Percentiles rank a stretch among this genome's conserved stretches.
Conservation (phyloP, 306 rosid genomes). For the Lagenaria siceraria region DNA sequence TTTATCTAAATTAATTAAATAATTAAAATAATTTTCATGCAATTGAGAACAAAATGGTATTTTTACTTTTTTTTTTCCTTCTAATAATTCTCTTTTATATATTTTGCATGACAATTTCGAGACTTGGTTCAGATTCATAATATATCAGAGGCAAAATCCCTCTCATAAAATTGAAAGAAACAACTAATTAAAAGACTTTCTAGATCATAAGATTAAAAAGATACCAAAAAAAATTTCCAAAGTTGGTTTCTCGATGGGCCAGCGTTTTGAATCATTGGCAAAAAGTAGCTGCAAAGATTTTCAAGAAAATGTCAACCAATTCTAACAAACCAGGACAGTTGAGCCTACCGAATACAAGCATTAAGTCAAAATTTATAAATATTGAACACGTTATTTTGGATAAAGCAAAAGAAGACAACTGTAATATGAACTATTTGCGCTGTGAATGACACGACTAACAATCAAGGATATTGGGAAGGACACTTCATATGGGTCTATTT, state of each 20-base stretch:
- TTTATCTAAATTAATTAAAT: too few species aligned
- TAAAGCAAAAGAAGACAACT: constrained; percentile 25
- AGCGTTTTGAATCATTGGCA: constrained; percentile 20
- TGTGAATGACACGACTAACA: background rate
- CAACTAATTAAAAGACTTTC: background rate
- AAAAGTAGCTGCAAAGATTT: constrained; percentile 15
- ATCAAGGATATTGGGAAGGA: background rate
- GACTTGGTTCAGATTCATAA: too few species aligned
- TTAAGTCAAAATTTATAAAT: constrained; percentile 34
- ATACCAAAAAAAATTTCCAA: background rate
- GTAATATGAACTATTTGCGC: constrained; percentile 18
- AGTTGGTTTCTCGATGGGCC: constrained; percentile 23
- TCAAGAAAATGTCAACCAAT: constrained; percentile 32
- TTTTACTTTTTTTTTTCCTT: too few species aligned
- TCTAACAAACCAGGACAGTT: constrained; percentile 40
- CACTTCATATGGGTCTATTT: background rate
- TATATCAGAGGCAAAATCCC: too few species aligned
- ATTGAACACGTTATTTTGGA: constrained; percentile 6
- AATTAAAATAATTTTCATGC: too few species aligned
- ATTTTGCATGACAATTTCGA: too few species aligned
- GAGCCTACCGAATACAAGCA: constrained; percentile 27
- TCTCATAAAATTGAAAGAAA: too few species aligned
- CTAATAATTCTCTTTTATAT: too few species aligned
- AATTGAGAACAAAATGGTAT: too few species aligned
- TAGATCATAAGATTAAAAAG: background rate